Conservation (phyloP, 2,329 filamentous ascomycete genomes). For the Cadophora luteo-olivacea region DNA sequence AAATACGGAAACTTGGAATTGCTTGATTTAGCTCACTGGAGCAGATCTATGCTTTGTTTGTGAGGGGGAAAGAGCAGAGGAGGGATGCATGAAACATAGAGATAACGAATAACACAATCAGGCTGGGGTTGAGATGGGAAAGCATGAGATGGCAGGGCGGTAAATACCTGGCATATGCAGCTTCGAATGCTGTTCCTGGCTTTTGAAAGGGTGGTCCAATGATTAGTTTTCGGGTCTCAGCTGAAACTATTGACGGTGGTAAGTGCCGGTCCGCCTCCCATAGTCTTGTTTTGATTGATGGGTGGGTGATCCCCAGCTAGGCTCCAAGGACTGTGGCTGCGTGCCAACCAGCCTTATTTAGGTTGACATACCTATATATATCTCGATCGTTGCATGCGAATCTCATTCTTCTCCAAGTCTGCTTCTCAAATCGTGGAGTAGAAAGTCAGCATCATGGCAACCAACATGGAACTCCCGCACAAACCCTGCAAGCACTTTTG, state of each 20-base stretch:
- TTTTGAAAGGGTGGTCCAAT: background rate
- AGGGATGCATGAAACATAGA: background rate
- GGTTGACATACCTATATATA: slow-evolving; percentile 4
- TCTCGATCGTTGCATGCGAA: background rate
- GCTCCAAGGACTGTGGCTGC: slow-evolving; percentile 14
- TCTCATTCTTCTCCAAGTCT: background rate
- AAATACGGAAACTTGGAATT: background rate
- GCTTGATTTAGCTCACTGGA: background rate
- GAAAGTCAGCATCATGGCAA: background rate
- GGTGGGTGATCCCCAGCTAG: background rate
- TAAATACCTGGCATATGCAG: background rate
- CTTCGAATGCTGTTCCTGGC: background rate
- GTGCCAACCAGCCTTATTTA: background rate
- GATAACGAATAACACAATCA: slow-evolving; percentile 7
- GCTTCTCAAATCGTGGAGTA: background rate
- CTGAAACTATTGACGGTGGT: background rate
- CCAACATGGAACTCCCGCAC: background rate
- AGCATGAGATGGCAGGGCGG: background rate
- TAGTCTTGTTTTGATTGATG: background rate
- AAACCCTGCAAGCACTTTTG: slow-evolving; percentile 10
- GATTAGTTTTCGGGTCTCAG: background rate
- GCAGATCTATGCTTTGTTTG: background rate
- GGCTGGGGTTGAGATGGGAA: background rate
- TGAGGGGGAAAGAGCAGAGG: background rate
- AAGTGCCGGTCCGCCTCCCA: slow-evolving; percentile 4